Evolutionary conservation across 2,329 filamentous ascomycete genomes (phyloP), one percentile per base, ranked within the genome.

Genomic region (Colletotrichum sp.): DNA sequence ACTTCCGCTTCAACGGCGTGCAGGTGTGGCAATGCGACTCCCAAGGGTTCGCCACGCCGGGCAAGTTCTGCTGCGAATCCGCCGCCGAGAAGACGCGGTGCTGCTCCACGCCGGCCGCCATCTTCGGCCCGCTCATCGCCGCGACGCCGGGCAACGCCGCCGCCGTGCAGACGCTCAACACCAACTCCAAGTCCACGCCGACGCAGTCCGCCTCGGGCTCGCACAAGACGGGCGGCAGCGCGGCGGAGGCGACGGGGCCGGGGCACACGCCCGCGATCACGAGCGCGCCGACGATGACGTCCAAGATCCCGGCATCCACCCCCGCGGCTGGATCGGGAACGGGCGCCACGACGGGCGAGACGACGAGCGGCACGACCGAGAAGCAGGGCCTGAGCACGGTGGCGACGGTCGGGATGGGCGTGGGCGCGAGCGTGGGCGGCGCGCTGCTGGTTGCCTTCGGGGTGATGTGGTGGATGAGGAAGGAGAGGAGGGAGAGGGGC

Each of bases 31-130:
- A 75, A 28, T 75, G 73, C 64, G 73, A 75, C 18, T 34, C 52
- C 21, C 56, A 73, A 5, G 73, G 73, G 1, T 75, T 65, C 64
- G 73, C 52, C 30, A 43, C 43, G 18, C 73, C 73, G 32, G 73
- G 73, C 52, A 75, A 73, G 64, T 75, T 75, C 56, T 75, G 73
- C 70, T 75, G 73, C 70, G 73, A 75, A 21, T 75, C 73, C 18
- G 70, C 70, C 55, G 70, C 70, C 15, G 73, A 75, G 43, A 75
- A 73, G 73, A 66, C 73, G 69, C 70, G 73, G 26, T 75, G 73
- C 64, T 75, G 73, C 56, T 58, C 52, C 64, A 75, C 73, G 64
- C 70, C 73, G 1, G 38, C 64, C 1, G 73, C 73, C 64, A 2
- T 75, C 70, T 75, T 75, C 32, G 73, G 73, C 10, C 73, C 73